Base-by-base conservation (phyloP, 352 stramenopile genomes). In the Phytophthora idaei region DNA sequence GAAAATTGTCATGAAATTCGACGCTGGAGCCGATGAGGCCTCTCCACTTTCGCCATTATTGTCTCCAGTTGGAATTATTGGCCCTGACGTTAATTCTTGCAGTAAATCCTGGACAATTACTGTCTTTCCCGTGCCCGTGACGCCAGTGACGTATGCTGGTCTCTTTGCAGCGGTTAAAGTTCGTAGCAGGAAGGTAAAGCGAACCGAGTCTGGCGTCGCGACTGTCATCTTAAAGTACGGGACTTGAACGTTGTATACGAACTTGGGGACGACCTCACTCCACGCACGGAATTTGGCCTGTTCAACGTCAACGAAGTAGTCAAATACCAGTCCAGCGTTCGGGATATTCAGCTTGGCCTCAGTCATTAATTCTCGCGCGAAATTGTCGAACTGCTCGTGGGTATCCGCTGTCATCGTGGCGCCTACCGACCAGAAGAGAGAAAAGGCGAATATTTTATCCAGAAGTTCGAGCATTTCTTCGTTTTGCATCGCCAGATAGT, bases 371-470 rank as follows among this genome's bases (percentile, higher is more conserved):
- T 89, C 75, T 0, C 93, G 88, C 10, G 90, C 57, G 45, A 91
- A 98, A 11, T 50, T 69, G 58, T 98, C 87, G 55, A 98, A 94
- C 11, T 76, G 70, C 14, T 90, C 78, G 25, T 96, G 80, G 1
- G 76, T 86, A n/a, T 85, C 77, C 25, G 68, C 44, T 25, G 92
- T 90, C 66, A 97, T 93, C 2, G 91, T 97, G 14, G 83, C 87
- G 7, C 91, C 89, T 5, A 98, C 50, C 5, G 88, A 97, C 94
- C 93, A 98, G n/a, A 98, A 81, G 11, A 98, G 66, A 4, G 86
- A 81, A 34, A 97, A 98, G 11, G 92, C 74, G 50, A 98, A 98
- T 7, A 97, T 53, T 56, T 91, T 91, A 57, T 90, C 78, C 17
- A 90, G 61, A 3, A 89, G 50, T 48, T 87, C 78, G 0, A 90